A percentile compares a stretch with the other conserved stretches of the same genome.
Conservation (phyloP, 106 monocot species). For the Apostasia ramifera region DNA sequence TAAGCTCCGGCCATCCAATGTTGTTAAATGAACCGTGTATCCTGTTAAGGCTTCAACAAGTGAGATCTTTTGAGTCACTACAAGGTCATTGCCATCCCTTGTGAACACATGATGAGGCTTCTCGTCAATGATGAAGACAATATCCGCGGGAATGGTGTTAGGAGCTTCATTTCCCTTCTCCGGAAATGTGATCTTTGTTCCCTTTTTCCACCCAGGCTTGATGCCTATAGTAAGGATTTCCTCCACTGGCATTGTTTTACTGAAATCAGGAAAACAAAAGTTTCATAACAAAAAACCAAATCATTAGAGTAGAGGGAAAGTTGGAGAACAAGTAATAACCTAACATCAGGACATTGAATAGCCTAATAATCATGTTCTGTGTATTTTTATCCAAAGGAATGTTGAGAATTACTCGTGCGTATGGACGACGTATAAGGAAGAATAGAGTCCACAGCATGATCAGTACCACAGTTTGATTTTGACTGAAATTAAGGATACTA, state of each 20-base stretch:
- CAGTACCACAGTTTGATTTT: too few species aligned
- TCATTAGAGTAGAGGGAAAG: too few species aligned
- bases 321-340: too few species aligned
- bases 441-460: too few species aligned
- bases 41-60: slow-evolving; percentile 14
- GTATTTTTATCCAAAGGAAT: too few species aligned
- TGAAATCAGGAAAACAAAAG: not conserved
- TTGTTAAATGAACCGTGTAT: slow-evolving; percentile 14
- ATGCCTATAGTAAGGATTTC: slow-evolving; percentile 24
- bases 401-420: too few species aligned
- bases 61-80: slow-evolving; percentile 9
- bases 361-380: too few species aligned
- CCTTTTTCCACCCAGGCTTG: slow-evolving; percentile 26
- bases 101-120: slow-evolving; percentile 21
- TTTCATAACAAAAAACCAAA: too few species aligned
- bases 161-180: slow-evolving; percentile 26
- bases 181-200: slow-evolving; percentile 26
- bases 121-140: slow-evolving; percentile 29
- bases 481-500: too few species aligned
- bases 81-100: slow-evolving; percentile 21
- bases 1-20: slow-evolving; percentile 20
- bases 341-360: too few species aligned
- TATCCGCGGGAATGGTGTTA: slow-evolving; percentile 22
- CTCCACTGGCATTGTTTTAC: slow-evolving; percentile 21
- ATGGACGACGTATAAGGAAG: too few species aligned